Evolutionary conservation across 169 alveolate genomes (phyloP).

Genomic region (Plasmodium vivax): DNA sequence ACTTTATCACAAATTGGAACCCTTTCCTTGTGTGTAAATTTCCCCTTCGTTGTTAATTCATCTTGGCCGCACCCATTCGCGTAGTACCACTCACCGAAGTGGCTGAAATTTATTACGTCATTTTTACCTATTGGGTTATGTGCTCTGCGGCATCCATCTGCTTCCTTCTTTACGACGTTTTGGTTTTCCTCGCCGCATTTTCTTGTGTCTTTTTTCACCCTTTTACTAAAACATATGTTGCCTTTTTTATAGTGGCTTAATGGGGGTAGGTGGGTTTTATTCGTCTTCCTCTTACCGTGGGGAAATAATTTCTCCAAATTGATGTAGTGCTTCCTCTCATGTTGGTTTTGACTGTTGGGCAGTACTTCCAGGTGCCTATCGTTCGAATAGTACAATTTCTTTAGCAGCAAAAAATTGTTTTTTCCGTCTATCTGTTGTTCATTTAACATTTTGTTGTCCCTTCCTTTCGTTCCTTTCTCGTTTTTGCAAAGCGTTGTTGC

Average conservation of each 20-base stretch:
- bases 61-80: neutral
- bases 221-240: neutral
- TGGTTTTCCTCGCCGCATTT: neutral
- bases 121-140: neutral
- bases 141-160: neutral
- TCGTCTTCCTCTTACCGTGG: neutral
- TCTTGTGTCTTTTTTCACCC: neutral
- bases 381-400: conserved; percentile 9
- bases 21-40: neutral
- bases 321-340: conserved; percentile 6
- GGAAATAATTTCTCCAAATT: conserved; percentile 21
- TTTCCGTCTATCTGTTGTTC: neutral
- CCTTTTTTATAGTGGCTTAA: neutral
- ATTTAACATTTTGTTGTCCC: neutral
- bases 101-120: conserved; percentile 11
- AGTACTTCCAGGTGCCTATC: neutral
- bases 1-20: neutral
- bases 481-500: neutral
- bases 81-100: neutral
- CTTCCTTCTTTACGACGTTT: neutral
- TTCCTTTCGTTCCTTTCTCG: neutral
- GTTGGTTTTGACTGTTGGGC: conserved; percentile 1
- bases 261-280: neutral
- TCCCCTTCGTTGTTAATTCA: neutral
- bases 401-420: conserved; percentile 9